Conservation (phyloP, 1,284 basidiomycete genomes). For the Trichosporon faecale region DNA sequence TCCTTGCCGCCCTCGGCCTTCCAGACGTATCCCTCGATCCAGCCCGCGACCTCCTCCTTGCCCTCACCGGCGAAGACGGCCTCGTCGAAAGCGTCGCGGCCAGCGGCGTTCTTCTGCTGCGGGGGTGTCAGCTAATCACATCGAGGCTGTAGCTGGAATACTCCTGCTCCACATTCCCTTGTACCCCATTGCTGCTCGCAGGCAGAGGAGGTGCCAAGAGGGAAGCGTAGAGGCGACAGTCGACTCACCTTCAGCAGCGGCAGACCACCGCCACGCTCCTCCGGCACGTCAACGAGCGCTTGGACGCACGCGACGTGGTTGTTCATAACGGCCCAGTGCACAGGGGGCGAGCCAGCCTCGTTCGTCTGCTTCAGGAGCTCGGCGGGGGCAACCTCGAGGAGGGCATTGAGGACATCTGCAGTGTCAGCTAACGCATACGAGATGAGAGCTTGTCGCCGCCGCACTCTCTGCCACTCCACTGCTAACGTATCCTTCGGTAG, state of each 20-base stretch:
- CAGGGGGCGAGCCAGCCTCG: conserved; percentile 67
- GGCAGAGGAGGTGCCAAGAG: too few species aligned
- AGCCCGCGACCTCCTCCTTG: conserved; percentile 52
- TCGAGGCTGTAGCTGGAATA: background rate
- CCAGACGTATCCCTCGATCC: conserved; percentile 51
- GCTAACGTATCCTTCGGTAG: too few species aligned
- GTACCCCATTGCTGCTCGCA: too few species aligned
- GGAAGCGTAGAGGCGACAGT: too few species aligned
- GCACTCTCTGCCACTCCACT: background rate
- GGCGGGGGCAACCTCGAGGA: conserved; percentile 58
- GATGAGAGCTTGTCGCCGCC: background rate
- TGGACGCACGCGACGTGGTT: conserved; percentile 65
- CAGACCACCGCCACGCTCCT: conserved; percentile 48
- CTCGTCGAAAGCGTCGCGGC: conserved; percentile 49
- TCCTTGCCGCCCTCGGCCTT: conserved; percentile 35
- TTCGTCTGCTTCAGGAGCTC: conserved; percentile 64
- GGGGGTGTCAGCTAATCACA: conserved; percentile 4
- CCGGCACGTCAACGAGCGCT: conserved; percentile 59
- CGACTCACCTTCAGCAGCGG: conserved; percentile 46
- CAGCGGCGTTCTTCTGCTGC: conserved; percentile 46
- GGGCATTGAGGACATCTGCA: conserved; percentile 18
- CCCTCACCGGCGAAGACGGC: conserved; percentile 50
- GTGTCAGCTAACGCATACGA: background rate
- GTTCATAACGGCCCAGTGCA: conserved; percentile 87
- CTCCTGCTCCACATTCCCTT: too few species aligned